A percentile compares a stretch with the other conserved stretches of the same genome.
Conservation (phyloP, 352 stramenopile genomes). For the Stramenopiles sp. region DNA sequence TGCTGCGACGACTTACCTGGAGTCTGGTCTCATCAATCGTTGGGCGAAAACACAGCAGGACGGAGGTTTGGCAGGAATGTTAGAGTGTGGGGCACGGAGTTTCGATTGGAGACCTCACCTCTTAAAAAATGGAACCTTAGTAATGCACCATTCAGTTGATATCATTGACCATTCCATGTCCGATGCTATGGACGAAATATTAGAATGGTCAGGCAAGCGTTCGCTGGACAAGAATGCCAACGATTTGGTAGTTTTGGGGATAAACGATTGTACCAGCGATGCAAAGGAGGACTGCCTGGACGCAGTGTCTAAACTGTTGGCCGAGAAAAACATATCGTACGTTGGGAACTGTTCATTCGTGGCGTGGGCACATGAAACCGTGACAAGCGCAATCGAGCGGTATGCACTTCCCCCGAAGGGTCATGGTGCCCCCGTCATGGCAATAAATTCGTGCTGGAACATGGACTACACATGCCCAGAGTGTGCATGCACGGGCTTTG, state of each 20-base stretch:
- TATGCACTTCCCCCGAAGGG: too few species aligned
- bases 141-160: not conserved
- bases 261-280: constrained; percentile 13
- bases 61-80: not conserved
- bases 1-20: not conserved
- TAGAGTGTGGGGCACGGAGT: not conserved
- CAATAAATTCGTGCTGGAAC: not conserved
- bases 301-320: too few species aligned
- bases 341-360: too few species aligned
- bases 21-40: not conserved
- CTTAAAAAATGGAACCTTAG: not conserved
- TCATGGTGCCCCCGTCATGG: not conserved
- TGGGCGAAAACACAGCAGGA: not conserved
- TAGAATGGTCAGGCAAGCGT: not conserved
- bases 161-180: not conserved
- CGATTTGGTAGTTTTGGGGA: constrained; percentile 7
- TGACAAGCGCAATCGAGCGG: not conserved
- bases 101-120: constrained; percentile 2
- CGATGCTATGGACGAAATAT: not conserved
- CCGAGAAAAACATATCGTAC: too few species aligned
- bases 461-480: not conserved
- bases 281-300: too few species aligned
- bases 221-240: too few species aligned
- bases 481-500: not conserved
- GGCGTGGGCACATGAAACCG: too few species aligned